Base-by-base conservation (phyloP, 495 filamentous ascomycete species). In the Hypoxylon lenormandii region DNA sequence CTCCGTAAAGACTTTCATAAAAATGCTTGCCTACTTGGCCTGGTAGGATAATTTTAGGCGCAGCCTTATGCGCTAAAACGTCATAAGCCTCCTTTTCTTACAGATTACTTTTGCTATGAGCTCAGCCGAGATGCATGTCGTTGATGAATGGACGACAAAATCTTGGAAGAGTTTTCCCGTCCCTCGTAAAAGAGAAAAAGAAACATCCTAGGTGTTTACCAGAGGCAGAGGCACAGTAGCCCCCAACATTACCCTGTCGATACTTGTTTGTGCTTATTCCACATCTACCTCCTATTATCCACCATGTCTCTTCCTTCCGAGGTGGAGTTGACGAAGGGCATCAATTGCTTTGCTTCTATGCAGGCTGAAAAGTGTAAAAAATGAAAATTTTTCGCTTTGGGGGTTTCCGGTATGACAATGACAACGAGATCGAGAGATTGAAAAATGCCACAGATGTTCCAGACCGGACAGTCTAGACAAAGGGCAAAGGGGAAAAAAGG, bases 391-490 rank as follows among this genome's bases (percentile, higher is more conserved):
- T 65, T 60, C 61, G 61, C 66, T 65, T 60, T 43, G 67, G 60
- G 42, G 49, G 26, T 45, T 54, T 56, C 58, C 57, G 68, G 61
- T 71, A 62, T 57, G 62, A 66, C 62, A 66, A 71, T 61, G 56
- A 70, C 60, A 18, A 43, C 30, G 26, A 66, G 26, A 70, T 70
- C 60, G 61, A 70, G 60, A 70, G 66, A 60, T 70, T 26, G 45
- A 22, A 66, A 66, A 66, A 33, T 71, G 57, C 57, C 68, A 71
- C 68, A 57, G 68, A 65, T 57, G 68, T 61, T 62, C 68, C 61
- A 71, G 68, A 71, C 62, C 68, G 51, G 53, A 42, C 26, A 71
- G 46, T 60, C 43, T 60, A 61, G 55, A 51, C 16, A 19, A 43
- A 38, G 40, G 23, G 21, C 28, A 37, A 19, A 43, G 30, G 40